Evolutionary conservation across 202 grass and related monocot genomes (phyloP).

Genomic region (Carex sylvatica): DNA sequence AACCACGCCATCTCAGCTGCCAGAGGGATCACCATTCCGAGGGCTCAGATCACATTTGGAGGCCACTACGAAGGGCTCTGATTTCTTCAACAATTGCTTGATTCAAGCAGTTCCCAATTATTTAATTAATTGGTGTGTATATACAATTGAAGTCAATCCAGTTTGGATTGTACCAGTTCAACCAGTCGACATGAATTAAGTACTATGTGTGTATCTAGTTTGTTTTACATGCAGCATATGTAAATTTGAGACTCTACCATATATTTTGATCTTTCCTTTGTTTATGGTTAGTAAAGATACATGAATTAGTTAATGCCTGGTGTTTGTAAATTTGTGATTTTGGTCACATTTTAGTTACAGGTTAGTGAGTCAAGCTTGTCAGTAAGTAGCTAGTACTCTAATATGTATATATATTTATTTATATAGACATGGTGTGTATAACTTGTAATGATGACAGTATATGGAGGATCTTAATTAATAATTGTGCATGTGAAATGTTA

Average conservation of each 20-base stretch:
- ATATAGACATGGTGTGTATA: background rate
- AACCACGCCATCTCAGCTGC: conserved; percentile 17
- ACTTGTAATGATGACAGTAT: background rate
- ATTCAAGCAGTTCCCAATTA: background rate
- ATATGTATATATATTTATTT: background rate
- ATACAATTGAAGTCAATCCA: background rate
- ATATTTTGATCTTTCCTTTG: background rate
- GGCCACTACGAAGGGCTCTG: conserved; percentile 15
- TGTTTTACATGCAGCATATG: background rate
- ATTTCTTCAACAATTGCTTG: background rate
- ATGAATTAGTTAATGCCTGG: background rate
- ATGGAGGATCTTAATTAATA: background rate
- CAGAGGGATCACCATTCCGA: conserved; percentile 14
- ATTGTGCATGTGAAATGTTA: background rate
- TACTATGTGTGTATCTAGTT: background rate
- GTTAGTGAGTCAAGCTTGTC: background rate
- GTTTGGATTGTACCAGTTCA: background rate
- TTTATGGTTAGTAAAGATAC: background rate
- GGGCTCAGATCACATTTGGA: conserved; percentile 28
- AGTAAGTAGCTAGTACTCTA: background rate
- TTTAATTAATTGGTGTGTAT: background rate
- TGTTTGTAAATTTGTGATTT: background rate
- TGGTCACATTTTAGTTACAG: background rate
- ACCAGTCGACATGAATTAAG: conserved; percentile 9
- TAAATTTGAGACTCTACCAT: background rate